Evolutionary conservation across 441 rosid species (phyloP).

Genomic region (Populus hybrid): DNA sequence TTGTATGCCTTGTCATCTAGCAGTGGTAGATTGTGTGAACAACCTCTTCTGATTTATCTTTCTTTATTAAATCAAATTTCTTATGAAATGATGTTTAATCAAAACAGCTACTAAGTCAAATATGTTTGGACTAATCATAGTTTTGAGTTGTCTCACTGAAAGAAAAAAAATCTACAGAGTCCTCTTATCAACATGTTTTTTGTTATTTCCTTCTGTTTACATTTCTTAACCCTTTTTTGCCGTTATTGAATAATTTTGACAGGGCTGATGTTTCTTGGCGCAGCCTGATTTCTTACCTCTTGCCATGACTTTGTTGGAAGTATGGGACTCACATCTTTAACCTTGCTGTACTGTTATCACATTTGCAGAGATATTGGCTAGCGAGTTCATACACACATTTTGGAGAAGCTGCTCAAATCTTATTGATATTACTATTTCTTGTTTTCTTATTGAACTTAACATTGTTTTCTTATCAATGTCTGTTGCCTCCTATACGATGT

Average conservation of each 20-base stretch:
- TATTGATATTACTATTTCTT: conserved; percentile 31
- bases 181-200: conserved; percentile 11
- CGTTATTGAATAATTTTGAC: conserved; percentile 58
- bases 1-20: conserved; percentile 8
- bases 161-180: neutral
- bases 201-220: conserved; percentile 21
- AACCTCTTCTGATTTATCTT: neutral
- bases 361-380: conserved; percentile 81
- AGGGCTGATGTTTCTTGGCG: conserved; percentile 96
- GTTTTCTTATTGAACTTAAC: conserved; percentile 43
- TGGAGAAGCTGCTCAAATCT: conserved; percentile 29
- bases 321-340: conserved; percentile 99
- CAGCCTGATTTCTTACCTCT: conserved; percentile 93
- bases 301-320: conserved; percentile 95
- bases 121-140: neutral
- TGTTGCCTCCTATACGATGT: conserved; percentile 25
- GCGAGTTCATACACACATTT: conserved; percentile 25
- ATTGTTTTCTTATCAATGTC: conserved; percentile 28
- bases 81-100: neutral
- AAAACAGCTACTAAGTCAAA: neutral
- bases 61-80: neutral
- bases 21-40: conserved; percentile 14
- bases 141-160: neutral
- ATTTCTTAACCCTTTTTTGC: conserved; percentile 50
- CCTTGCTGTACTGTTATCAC: conserved; percentile 97